Conservation (phyloP, 2,329 filamentous ascomycete species). For the Gyromitra esculenta region DNA sequence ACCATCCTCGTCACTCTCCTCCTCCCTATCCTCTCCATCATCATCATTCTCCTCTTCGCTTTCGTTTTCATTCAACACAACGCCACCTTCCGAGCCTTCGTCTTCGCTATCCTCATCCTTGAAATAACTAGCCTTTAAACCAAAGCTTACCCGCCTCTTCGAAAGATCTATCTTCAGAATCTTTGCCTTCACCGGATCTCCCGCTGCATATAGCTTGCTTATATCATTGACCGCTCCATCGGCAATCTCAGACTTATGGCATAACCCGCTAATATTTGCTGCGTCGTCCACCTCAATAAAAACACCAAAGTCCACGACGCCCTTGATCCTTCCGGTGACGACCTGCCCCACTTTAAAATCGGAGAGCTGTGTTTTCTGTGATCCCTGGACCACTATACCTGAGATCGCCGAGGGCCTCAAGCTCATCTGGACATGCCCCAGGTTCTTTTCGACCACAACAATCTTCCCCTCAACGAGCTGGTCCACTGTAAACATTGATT, state of each 20-base stretch:
- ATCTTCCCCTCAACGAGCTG: constrained; percentile 91
- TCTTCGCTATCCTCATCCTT: constrained; percentile 65
- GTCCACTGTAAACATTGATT: constrained; percentile 83
- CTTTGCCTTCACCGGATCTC: constrained; percentile 92
- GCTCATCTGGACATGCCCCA: constrained; percentile 82
- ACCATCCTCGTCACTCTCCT: constrained; percentile 62
- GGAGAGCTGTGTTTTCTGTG: constrained; percentile 77
- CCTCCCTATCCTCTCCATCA: constrained; percentile 63
- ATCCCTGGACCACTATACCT: constrained; percentile 64
- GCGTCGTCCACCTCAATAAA: constrained; percentile 92
- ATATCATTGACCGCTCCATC: constrained; percentile 83
- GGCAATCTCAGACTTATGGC: constrained; percentile 91
- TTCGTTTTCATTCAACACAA: constrained; percentile 64
- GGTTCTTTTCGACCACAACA: constrained; percentile 73
- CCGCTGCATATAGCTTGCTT: constrained; percentile 87
- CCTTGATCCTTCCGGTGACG: constrained; percentile 88
- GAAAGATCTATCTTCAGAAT: constrained; percentile 79
- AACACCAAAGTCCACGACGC: constrained; percentile 93
- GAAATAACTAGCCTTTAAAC: constrained; percentile 92
- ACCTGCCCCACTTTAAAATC: constrained; percentile 82
- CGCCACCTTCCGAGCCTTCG: constrained; percentile 50
- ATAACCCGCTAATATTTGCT: constrained; percentile 88
- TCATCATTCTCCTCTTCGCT: constrained; percentile 63
- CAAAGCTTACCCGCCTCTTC: constrained; percentile 84
- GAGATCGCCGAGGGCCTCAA: constrained; percentile 87